phyloP scores from a whole-genome alignment of 345 rosid species.

The Lepidium africanum region DNA sequence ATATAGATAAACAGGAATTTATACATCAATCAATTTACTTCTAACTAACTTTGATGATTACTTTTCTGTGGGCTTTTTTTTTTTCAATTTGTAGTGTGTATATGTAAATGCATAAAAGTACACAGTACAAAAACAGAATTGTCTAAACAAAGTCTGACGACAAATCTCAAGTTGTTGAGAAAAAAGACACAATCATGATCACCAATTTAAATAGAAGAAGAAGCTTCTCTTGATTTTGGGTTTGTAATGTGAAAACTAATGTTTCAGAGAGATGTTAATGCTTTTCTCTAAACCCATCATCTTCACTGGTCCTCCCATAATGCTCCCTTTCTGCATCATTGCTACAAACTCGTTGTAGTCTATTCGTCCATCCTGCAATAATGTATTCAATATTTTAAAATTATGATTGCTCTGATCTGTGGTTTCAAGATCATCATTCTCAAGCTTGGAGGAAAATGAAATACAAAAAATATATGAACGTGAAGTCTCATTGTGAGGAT shows the following conservation, averaged over 20 bases:
- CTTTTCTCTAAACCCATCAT: constrained; percentile 34
- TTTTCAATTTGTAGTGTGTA: not conserved
- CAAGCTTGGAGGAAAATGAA: not conserved
- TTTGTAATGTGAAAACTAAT: constrained; percentile 16
- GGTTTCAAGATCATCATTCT: not conserved
- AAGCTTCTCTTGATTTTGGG: not conserved
- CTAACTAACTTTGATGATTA: too few species aligned
- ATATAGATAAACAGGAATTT: too few species aligned
- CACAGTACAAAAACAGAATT: constrained; percentile 11
- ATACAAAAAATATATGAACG: not conserved
- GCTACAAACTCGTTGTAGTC: constrained; percentile 81
- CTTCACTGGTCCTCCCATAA: constrained; percentile 26
- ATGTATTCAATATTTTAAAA: not conserved
- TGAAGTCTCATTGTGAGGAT: not conserved
- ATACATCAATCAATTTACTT: too few species aligned
- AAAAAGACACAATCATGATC: constrained; percentile 14
- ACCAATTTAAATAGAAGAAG: not conserved
- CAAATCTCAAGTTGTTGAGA: constrained; percentile 17
- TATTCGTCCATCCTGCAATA: constrained; percentile 65
- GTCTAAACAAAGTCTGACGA: constrained; percentile 17
- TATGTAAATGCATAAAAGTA: constrained; percentile 15
- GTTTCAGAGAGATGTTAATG: constrained; percentile 45
- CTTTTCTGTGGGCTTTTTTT: not conserved
- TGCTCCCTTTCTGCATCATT: constrained; percentile 73
- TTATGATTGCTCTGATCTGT: not conserved